Evolutionary conservation across 139 green algal genomes (phyloP), one percentile per base, ranked within the genome.

Genomic region (Chlorella sp.): DNA sequence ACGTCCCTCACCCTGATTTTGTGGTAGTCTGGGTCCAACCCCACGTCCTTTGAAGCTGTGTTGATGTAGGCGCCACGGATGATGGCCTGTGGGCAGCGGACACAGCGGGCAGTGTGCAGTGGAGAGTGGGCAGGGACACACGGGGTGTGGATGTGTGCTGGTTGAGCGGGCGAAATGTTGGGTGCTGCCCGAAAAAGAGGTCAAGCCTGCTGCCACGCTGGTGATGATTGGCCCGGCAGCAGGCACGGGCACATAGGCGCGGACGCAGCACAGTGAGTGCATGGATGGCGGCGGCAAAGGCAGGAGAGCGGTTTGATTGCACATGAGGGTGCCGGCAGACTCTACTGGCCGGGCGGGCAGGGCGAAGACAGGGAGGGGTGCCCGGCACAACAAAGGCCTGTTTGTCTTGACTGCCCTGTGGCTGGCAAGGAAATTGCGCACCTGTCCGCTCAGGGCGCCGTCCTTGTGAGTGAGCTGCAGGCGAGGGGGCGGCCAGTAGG

Each of bases 41-140:
- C 95, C 26, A 93, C 89, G 86, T 97, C 95, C 48, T 89, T 94
- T 21, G 91, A 95, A 22, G 94, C 94, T 12, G 89, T 91, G 92
- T 97, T 97, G 42, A 91, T 92, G 91, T 97, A 97, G 3, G 94
- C 90, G 12, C 95, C 95, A 12, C 95, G 91, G 15, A 96, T 93
- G 37, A 82, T 69, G 37, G 91, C 91, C 57, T 96, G 68, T 18
- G 60, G 18, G 36, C 36, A 48, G 66, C 66, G 21, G 66, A 32
- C 11, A 22, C 18, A 75, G 16, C 5, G 21, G 18, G 19, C 16
- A 75, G 18, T 18, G 18, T 11, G 66, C 66, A 75, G 18, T 75
- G 5, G 66, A 11, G 66, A 28, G 66, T n/a, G n/a, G n/a, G n/a
- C n/a, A n/a, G n/a, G n/a, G n/a, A n/a, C n/a, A n/a, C n/a, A n/a